Conservation (phyloP, 1,284 basidiomycete genomes). For the Melanopsichium pennsylvanicum region DNA sequence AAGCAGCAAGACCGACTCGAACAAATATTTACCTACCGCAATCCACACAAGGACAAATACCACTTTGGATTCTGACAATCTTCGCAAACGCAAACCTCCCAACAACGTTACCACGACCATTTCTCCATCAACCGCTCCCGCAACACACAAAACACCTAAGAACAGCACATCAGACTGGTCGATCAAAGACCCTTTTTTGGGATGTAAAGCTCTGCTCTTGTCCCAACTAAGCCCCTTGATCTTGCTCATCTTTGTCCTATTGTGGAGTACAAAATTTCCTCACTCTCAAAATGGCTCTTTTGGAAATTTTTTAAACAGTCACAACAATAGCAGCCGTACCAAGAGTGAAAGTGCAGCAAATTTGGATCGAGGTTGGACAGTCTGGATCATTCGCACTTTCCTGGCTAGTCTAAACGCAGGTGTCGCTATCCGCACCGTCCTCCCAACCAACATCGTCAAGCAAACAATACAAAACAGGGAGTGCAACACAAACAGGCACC, state of each 20-base stretch:
- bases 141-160: no score
- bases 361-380: neutral
- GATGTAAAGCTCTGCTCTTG: constrained; percentile 82
- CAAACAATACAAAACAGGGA: neutral
- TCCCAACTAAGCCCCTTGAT: constrained; percentile 86
- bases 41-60: no score
- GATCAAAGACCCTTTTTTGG: constrained; percentile 68
- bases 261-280: constrained; percentile 73
- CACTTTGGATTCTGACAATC: no score
- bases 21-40: no score
- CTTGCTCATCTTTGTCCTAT: constrained; percentile 79
- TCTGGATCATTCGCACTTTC: constrained; percentile 66
- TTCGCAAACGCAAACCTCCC: no score
- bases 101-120: no score
- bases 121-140: neutral
- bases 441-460: no score
- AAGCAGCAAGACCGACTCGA: no score
- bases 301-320: neutral
- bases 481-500: neutral
- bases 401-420: constrained; percentile 55
- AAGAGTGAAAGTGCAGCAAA: no score
- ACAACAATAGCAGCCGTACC: no score
- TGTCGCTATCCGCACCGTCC: constrained; percentile 17
- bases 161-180: no score
- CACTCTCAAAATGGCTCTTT: constrained; percentile 7